Evolutionary conservation across 2,329 filamentous ascomycete genomes (phyloP).

Genomic region (Aureobasidium namibiae): DNA sequence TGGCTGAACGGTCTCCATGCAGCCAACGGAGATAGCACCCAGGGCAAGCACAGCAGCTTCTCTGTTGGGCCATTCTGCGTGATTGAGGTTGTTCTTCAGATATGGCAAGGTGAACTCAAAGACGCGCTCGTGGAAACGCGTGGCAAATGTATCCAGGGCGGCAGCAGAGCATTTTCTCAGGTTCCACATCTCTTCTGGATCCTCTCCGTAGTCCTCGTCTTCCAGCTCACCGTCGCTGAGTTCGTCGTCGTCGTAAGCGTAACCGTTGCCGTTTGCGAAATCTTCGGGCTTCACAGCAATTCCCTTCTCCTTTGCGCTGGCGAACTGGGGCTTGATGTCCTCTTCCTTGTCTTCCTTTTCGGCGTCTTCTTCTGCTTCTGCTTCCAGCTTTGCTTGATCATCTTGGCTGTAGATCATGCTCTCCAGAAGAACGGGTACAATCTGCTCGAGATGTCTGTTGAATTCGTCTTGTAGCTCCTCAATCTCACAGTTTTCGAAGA

Average conservation of each 20-base stretch:
- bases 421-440: constrained; percentile 82
- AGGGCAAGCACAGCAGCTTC: constrained; percentile 92
- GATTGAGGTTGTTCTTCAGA: constrained; percentile 78
- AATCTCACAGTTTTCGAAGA: constrained; percentile 88
- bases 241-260: constrained; percentile 55
- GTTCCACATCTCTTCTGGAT: constrained; percentile 90
- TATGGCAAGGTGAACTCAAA: constrained; percentile 92
- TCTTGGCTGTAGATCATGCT: constrained; percentile 97
- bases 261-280: constrained; percentile 27
- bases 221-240: constrained; percentile 84
- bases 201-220: constrained; percentile 59
- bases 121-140: constrained; percentile 77
- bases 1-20: constrained; percentile 79
- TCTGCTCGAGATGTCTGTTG: constrained; percentile 68
- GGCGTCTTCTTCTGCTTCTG: constrained; percentile 71
- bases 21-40: constrained; percentile 90
- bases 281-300: constrained; percentile 28
- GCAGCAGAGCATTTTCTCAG: constrained; percentile 94
- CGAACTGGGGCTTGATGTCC: constrained; percentile 89
- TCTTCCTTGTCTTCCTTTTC: constrained; percentile 83
- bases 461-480: constrained; percentile 68
- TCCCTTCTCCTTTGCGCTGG: constrained; percentile 44
- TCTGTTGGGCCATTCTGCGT: constrained; percentile 81
- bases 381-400: constrained; percentile 77
- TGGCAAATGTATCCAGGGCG: constrained; percentile 86